A percentile compares a stretch with the other conserved stretches of the same genome.
Evolutionary conservation across 768 basidiomycete genomes (phyloP).

Genomic region (Boletus vinaceobasis): DNA sequence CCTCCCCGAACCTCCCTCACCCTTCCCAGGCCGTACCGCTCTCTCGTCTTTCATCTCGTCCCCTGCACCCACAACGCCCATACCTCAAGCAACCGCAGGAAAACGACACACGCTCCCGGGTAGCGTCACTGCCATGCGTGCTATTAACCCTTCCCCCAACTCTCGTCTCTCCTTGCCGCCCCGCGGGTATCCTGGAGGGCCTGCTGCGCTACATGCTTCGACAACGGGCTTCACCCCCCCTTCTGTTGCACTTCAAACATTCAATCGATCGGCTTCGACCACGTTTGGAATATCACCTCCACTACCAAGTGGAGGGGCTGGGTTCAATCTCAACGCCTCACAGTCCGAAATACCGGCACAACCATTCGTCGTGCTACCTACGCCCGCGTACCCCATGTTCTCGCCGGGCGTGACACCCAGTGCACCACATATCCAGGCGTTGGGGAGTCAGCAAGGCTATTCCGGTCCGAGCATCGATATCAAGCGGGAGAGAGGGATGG

Average conservation of each 20-base stretch:
- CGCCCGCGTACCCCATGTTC: slow-evolving; percentile 74
- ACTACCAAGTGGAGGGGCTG: slow-evolving; percentile 19
- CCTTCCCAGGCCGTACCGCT: slow-evolving; percentile 53
- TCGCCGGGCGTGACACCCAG: slow-evolving; percentile 44
- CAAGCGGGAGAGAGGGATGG: slow-evolving; percentile 51
- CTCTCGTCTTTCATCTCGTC: slow-evolving; percentile 26
- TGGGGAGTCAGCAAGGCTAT: slow-evolving; percentile 47
- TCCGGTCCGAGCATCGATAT: slow-evolving; percentile 64
- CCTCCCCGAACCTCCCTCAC: slow-evolving; percentile 75
- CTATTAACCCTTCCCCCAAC: slow-evolving; percentile 18
- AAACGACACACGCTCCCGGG: slow-evolving; percentile 55
- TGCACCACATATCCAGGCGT: slow-evolving; percentile 52
- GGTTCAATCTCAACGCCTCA: background rate
- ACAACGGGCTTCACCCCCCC: slow-evolving; percentile 30
- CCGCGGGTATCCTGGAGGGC: slow-evolving; percentile 24
- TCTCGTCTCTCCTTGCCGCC: slow-evolving; percentile 25
- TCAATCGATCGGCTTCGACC: slow-evolving; percentile 26
- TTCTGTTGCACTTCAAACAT: slow-evolving; percentile 35
- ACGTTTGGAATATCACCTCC: slow-evolving; percentile 36
- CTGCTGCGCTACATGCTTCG: slow-evolving; percentile 6
- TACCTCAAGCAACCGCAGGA: slow-evolving; percentile 46
- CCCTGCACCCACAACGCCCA: slow-evolving; percentile 16
- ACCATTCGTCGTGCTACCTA: slow-evolving; percentile 41
- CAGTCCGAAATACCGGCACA: slow-evolving; percentile 17
- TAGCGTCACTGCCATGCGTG: slow-evolving; percentile 30